Base-by-base conservation (phyloP, 305 asterid genomes). In the Fraxinus dipetala region DNA sequence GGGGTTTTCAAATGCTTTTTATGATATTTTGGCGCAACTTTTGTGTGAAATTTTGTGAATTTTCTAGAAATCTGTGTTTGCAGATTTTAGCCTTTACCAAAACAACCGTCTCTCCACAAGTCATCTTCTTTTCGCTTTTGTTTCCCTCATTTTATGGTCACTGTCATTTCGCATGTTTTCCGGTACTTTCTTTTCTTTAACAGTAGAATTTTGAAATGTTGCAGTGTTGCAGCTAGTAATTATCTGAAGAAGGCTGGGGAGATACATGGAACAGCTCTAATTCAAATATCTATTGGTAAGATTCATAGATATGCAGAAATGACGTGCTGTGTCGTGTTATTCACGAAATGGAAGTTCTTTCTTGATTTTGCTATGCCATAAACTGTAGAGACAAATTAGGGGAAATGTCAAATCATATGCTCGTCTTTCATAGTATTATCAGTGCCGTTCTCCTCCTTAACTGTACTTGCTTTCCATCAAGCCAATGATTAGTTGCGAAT, bases 141-240 rank as follows among this genome's bases (percentile, higher is more conserved):
- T 74, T 78, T 34, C 24, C 30, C 65, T 73, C 51, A 16, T 5
- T 35, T 61, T 61, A 80, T 76, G n/a, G 1, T 24, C 40, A 2
- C 24, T 70, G 22, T 31, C 75, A 11, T 69, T 30, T 1, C 11
- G 20, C 36, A 69, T 69, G 1, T 38, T 48, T 69, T 22, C 28
- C 1, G 4, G 10, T 4, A 3, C 7, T 78, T 3, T 75, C n/a
- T 67, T 67, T 30, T 26, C 73, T 51, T 35, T 63, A 9, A 81
- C 22, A 16, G 30, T 78, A 43, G 75, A 77, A 61, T 43, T 16
- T 28, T 56, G n/a, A 24, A 65, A 77, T 35, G 70, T 59, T 85
- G 87, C 93, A 96, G 98, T 88, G 84, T 78, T 82, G 96, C 85
- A 20, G 99, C 98, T 18, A 92, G 98, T 88, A 82, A 87, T 83